These are phyloP conservation scores for Colletotrichum musicola DNA, from an alignment of 2,329 filamentous ascomycete species.

Conservation along the genomic window DNA sequence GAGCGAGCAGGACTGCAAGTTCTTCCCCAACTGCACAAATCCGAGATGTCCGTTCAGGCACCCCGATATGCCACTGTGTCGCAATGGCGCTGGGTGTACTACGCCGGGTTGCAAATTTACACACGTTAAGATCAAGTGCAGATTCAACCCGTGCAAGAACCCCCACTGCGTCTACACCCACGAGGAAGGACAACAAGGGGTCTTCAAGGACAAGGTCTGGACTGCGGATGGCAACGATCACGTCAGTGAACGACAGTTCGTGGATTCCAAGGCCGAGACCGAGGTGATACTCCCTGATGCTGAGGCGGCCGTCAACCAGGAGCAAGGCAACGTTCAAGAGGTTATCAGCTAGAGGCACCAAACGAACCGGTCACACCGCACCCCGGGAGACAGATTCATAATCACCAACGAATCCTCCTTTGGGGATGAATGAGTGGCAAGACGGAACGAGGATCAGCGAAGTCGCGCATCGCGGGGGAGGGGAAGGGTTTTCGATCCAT, in stretches of 20 bases:
- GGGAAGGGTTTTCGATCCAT: background rate
- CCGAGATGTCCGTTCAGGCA: slow-evolving; percentile 90
- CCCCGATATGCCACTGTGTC: slow-evolving; percentile 86
- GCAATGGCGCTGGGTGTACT: slow-evolving; percentile 91
- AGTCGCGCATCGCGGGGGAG: background rate
- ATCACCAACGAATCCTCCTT: background rate
- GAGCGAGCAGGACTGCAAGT: slow-evolving; percentile 88
- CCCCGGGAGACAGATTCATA: background rate
- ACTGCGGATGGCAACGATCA: slow-evolving; percentile 75
- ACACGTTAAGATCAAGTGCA: slow-evolving; percentile 87
- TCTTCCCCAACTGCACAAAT: slow-evolving; percentile 93
- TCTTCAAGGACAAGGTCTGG: slow-evolving; percentile 93
- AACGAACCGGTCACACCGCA: background rate
- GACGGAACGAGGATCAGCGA: background rate
- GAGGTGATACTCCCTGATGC: slow-evolving; percentile 78
- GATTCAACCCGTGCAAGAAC: slow-evolving; percentile 92
- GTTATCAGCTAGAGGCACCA: slow-evolving; percentile 47
- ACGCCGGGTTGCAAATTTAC: slow-evolving; percentile 88
- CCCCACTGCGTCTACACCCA: slow-evolving; percentile 91
- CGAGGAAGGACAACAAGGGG: slow-evolving; percentile 87
- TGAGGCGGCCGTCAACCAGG: slow-evolving; percentile 53
- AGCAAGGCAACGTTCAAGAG: slow-evolving; percentile 53
- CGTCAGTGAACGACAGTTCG: slow-evolving; percentile 90
- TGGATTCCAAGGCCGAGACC: slow-evolving; percentile 75
- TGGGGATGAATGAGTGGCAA: background rate